Conservation (phyloP, 495 filamentous ascomycete species). For the Xylaria longipes region DNA sequence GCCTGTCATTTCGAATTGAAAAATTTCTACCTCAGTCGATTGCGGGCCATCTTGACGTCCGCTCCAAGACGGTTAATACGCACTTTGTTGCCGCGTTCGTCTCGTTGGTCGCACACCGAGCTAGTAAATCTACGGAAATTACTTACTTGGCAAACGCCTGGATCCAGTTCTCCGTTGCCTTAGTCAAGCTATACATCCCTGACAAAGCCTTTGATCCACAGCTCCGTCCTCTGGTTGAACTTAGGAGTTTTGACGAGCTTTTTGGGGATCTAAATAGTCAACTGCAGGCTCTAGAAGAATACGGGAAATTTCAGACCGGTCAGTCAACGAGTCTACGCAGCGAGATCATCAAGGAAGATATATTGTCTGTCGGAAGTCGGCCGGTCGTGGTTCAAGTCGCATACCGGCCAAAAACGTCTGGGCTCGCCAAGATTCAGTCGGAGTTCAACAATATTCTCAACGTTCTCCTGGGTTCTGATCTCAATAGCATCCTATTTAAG, state of each 20-base stretch:
- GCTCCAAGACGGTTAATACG: constrained; percentile 38
- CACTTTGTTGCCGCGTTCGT: constrained; percentile 52
- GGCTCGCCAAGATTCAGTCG: constrained; percentile 74
- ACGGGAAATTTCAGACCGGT: constrained; percentile 72
- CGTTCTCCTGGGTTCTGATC: constrained; percentile 63
- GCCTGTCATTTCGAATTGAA: constrained; percentile 33
- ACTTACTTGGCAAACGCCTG: constrained; percentile 62
- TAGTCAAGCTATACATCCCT: constrained; percentile 81
- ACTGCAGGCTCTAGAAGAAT: constrained; percentile 65
- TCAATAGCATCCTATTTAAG: constrained; percentile 46
- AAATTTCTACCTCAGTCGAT: constrained; percentile 20
- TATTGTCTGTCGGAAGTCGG: constrained; percentile 66
- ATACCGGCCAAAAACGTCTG: constrained; percentile 70
- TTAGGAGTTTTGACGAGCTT: constrained; percentile 66
- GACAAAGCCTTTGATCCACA: constrained; percentile 88
- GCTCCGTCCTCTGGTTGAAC: constrained; percentile 73
- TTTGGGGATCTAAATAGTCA: constrained; percentile 60
- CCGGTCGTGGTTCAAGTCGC: constrained; percentile 60
- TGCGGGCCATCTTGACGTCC: constrained; percentile 30
- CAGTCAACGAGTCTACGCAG: constrained; percentile 67
- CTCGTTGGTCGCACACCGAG: constrained; percentile 40
- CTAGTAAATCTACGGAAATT: constrained; percentile 18
- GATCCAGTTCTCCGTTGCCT: constrained; percentile 68
- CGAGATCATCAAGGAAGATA: constrained; percentile 63
- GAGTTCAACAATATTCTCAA: constrained; percentile 82